phyloP scores from a whole-genome alignment of 805 yeast genomes.

The Sporopachydermia quercuum region DNA sequence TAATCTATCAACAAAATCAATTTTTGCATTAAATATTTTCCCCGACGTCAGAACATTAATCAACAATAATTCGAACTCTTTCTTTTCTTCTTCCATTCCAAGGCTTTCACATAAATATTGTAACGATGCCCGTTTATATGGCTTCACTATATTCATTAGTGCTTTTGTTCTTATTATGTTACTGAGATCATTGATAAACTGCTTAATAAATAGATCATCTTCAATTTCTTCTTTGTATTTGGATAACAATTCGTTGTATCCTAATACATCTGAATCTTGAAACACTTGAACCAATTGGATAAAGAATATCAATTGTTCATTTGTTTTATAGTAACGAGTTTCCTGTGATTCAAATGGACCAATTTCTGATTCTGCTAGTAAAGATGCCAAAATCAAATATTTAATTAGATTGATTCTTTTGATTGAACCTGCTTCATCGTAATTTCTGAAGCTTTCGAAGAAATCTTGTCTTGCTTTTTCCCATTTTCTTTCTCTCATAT shows the following conservation, averaged over 20 bases:
- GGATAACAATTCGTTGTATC: constrained; percentile 7
- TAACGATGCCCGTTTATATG: constrained; percentile 16
- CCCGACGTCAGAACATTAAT: background rate
- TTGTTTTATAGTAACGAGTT: constrained; percentile 34
- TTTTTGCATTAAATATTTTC: background rate
- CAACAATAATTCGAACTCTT: background rate
- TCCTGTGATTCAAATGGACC: constrained; percentile 66
- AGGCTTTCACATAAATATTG: constrained; percentile 13
- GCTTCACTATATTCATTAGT: constrained; percentile 15
- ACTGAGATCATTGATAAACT: constrained; percentile 13
- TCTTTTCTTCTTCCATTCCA: background rate
- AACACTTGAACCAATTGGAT: constrained; percentile 21
- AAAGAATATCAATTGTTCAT: constrained; percentile 17
- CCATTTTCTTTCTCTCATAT: constrained; percentile 44
- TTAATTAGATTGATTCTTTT: constrained; percentile 43
- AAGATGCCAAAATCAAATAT: constrained; percentile 44
- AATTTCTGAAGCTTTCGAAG: constrained; percentile 41
- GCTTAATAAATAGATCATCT: constrained; percentile 8
- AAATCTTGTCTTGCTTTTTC: constrained; percentile 39
- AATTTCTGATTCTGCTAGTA: constrained; percentile 41
- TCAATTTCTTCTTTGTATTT: constrained; percentile 6
- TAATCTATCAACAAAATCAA: background rate
- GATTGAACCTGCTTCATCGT: constrained; percentile 52
- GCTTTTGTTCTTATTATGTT: constrained; percentile 14
- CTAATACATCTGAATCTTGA: constrained; percentile 11